A percentile compares a stretch with the other conserved stretches of the same genome.
Evolutionary conservation across 306 rosid species (phyloP).

Genomic region (Ceratonia siliqua): DNA sequence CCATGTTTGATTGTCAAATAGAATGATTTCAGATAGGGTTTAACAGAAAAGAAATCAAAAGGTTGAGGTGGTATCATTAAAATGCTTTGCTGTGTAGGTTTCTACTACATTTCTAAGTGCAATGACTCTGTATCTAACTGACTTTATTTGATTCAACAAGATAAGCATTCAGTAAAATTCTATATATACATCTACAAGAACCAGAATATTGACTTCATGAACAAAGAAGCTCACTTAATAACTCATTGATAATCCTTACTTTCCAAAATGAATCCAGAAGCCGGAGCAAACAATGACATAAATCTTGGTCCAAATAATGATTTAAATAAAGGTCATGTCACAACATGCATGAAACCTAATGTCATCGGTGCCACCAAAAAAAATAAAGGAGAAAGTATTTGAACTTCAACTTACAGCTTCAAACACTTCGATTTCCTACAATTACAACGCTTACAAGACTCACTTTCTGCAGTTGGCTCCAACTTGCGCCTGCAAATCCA

Average conservation of each 20-base stretch:
- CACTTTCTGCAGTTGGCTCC: constrained; percentile 61
- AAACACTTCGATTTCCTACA: constrained; percentile 94
- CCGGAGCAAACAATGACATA: not conserved
- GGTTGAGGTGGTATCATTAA: not conserved
- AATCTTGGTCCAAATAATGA: not conserved
- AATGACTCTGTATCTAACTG: not conserved
- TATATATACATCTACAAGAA: not conserved
- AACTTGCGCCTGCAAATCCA: constrained; percentile 64
- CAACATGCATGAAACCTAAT: constrained; percentile 1
- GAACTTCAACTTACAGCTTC: constrained; percentile 82
- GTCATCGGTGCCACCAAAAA: not conserved
- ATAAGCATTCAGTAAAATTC: not conserved
- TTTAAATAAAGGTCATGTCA: constrained; percentile 2
- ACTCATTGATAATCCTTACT: not conserved
- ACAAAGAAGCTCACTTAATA: not conserved
- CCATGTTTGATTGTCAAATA: not conserved
- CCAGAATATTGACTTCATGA: not conserved
- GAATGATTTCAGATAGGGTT: not conserved
- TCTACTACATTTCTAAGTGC: not conserved
- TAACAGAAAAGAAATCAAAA: not conserved
- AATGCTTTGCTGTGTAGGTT: not conserved
- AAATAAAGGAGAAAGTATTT: constrained; percentile 10
- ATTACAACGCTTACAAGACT: constrained; percentile 82
- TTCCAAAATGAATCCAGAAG: not conserved
- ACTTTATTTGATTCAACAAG: not conserved